Conservation (phyloP, 345 rosid species). For the Eucalyptus virginea region DNA sequence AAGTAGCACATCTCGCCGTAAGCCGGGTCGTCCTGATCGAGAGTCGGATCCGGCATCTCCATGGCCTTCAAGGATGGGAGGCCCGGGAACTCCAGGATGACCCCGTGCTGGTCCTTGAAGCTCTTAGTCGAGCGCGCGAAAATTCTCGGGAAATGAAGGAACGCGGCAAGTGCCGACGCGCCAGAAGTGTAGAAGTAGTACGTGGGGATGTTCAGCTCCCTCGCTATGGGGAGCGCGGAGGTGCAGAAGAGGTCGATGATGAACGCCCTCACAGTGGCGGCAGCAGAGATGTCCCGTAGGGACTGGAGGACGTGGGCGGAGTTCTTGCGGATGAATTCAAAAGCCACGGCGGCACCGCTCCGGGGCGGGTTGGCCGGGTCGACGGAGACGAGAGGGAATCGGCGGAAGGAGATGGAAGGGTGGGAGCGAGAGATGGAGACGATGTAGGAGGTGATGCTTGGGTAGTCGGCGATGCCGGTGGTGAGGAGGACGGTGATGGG, state of each 20-base stretch:
- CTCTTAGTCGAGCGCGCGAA: not conserved
- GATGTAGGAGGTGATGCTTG: not conserved
- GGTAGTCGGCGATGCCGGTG: not conserved
- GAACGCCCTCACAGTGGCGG: not conserved
- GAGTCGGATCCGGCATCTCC: not conserved
- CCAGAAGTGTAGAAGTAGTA: constrained; percentile 2
- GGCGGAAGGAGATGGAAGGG: constrained; percentile 2
- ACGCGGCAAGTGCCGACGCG: not conserved
- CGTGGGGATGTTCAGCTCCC: not conserved
- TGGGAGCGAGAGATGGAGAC: not conserved
- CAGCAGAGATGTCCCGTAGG: not conserved
- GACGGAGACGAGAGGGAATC: not conserved
- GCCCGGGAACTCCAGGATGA: not conserved
- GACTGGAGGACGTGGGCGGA: not conserved
- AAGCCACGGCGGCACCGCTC: not conserved
- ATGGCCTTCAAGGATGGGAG: not conserved
- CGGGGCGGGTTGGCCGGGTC: not conserved
- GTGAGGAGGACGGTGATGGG: not conserved
- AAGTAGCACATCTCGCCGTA: not conserved
- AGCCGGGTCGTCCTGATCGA: not conserved
- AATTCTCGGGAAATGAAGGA: not conserved
- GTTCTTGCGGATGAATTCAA: not conserved
- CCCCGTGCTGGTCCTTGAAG: not conserved
- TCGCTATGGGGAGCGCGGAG: not conserved
- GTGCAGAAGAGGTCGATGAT: constrained; percentile 6